Conservation (phyloP, 2,329 filamentous ascomycete species). For the Mycosphaerelloides madeirae region DNA sequence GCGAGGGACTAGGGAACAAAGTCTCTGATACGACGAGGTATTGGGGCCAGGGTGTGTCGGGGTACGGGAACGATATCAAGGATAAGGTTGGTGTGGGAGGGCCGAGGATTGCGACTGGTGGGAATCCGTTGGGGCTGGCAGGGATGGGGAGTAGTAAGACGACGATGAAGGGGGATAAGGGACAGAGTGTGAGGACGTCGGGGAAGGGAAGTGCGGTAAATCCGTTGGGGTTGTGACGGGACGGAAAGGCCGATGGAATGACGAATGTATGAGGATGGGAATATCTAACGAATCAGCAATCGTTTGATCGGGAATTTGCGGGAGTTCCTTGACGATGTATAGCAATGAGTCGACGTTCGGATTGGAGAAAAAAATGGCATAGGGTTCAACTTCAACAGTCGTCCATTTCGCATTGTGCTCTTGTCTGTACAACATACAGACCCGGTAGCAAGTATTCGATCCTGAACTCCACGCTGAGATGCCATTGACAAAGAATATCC, state of each 20-base stretch:
- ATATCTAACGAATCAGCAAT: no score
- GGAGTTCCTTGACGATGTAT: no score
- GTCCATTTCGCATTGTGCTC: no score
- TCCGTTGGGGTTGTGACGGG: slow-evolving; percentile 37
- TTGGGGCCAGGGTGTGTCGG: slow-evolving; percentile 47
- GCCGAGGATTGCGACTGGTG: slow-evolving; percentile 39
- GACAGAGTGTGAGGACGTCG: slow-evolving; percentile 18
- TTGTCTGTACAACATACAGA: no score
- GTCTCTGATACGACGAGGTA: slow-evolving; percentile 42
- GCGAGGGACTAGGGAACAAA: slow-evolving; percentile 40
- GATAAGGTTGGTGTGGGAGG: slow-evolving; percentile 44
- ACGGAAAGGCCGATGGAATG: no score
- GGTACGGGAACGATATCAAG: slow-evolving; percentile 49
- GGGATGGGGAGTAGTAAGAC: slow-evolving; percentile 19
- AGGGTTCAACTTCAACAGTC: no score
- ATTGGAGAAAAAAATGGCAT: no score
- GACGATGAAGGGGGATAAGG: slow-evolving; percentile 25
- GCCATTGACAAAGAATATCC: not conserved
- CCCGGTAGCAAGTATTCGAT: no score
- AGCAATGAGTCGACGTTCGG: no score
- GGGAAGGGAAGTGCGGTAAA: slow-evolving; percentile 38
- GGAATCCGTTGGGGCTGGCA: slow-evolving; percentile 44
- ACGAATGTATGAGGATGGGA: no score
- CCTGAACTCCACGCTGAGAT: slow-evolving; percentile 3
- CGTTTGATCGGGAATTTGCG: no score